Evolutionary conservation across 441 rosid species (phyloP).

Genomic region (Adansonia madagascariensis): DNA sequence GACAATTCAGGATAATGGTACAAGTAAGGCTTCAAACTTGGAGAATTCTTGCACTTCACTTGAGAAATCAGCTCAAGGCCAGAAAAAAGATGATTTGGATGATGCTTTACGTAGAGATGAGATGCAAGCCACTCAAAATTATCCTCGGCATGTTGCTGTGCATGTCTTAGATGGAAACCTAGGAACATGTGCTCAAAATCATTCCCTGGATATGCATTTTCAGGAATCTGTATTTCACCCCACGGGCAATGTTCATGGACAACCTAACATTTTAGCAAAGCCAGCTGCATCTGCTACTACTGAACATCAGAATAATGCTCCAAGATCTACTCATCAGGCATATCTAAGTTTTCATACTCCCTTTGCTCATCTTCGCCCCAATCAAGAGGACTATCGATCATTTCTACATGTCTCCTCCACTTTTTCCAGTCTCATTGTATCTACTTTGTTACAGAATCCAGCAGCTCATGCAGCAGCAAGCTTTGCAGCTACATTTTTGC

Average conservation of each 20-base stretch:
- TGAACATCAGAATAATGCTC: slow-evolving; percentile 47
- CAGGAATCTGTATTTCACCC: slow-evolving; percentile 60
- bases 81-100: slow-evolving; percentile 37
- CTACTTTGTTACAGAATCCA: slow-evolving; percentile 88
- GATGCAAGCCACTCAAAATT: slow-evolving; percentile 55
- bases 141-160: slow-evolving; percentile 70
- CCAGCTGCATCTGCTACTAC: slow-evolving; percentile 65
- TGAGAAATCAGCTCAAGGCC: slow-evolving; percentile 45
- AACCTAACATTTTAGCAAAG: slow-evolving; percentile 44
- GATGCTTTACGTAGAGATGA: slow-evolving; percentile 43
- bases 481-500: slow-evolving; percentile 84
- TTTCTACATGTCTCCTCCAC: slow-evolving; percentile 74
- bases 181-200: slow-evolving; percentile 51
- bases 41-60: slow-evolving; percentile 40
- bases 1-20: slow-evolving; percentile 46
- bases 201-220: slow-evolving; percentile 47
- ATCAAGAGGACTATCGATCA: slow-evolving; percentile 71
- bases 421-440: slow-evolving; percentile 79
- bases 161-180: slow-evolving; percentile 64
- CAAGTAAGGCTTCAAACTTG: slow-evolving; percentile 49
- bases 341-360: slow-evolving; percentile 60
- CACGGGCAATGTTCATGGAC: slow-evolving; percentile 51
- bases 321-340: slow-evolving; percentile 50
- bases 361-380: slow-evolving; percentile 45
- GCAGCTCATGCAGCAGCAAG: slow-evolving; percentile 93